Conservation (phyloP, 192 early-diverging fungal species). For the Linnemannia hyalina region DNA sequence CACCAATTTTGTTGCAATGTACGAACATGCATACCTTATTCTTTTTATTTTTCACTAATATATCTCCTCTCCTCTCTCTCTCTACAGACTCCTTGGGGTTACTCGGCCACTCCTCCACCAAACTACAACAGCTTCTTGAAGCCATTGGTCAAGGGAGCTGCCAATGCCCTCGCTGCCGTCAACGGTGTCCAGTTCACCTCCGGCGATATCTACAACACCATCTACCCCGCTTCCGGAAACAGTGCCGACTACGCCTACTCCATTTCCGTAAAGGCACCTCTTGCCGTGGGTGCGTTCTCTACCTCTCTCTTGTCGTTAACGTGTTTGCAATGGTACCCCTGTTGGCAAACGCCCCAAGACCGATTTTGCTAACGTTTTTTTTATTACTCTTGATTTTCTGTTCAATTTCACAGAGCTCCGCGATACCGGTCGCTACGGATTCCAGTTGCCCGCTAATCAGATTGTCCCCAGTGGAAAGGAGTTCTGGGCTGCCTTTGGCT, state of each 20-base stretch:
- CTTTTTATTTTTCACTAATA: not conserved
- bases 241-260: conserved; percentile 64
- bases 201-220: conserved; percentile 59
- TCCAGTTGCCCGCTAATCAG: conserved; percentile 36
- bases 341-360: not conserved
- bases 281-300: conserved; percentile 15
- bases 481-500: conserved; percentile 30
- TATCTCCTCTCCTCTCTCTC: not conserved
- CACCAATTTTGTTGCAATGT: not conserved
- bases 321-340: not conserved
- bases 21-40: not conserved
- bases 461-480: conserved; percentile 43
- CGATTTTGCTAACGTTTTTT: not conserved
- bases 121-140: conserved; percentile 42
- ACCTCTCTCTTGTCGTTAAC: not conserved
- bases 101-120: conserved; percentile 19
- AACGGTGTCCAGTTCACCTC: conserved; percentile 58
- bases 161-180: conserved; percentile 23
- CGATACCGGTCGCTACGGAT: conserved; percentile 42
- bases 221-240: conserved; percentile 67
- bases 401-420: conserved; percentile 14
- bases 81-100: conserved; percentile 34
- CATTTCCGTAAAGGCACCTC: conserved; percentile 17
- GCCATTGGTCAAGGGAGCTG: conserved; percentile 28
- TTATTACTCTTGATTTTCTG: not conserved